Percentiles rank a stretch among this genome's conserved stretches.
Conservation (phyloP, 2,329 filamentous ascomycete species). For the Calycina marina region DNA sequence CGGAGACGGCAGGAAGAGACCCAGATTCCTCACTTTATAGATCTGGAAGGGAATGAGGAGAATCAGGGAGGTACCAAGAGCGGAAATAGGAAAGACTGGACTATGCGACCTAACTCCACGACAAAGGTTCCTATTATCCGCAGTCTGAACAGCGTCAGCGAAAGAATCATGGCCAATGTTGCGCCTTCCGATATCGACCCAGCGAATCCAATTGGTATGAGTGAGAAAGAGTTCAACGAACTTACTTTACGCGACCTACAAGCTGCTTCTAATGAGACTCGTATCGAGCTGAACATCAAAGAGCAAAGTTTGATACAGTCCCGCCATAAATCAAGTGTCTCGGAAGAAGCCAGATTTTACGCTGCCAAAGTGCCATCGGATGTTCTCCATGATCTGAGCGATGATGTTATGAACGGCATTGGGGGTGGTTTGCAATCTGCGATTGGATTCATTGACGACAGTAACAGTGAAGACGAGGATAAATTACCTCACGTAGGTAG, state of each 20-base stretch:
- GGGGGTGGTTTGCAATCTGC: slow-evolving; percentile 46
- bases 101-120: slow-evolving; percentile 65
- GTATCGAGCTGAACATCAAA: slow-evolving; percentile 74
- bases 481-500: slow-evolving; percentile 49
- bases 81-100: slow-evolving; percentile 77
- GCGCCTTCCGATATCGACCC: slow-evolving; percentile 61
- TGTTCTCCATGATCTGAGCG: slow-evolving; percentile 49
- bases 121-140: slow-evolving; percentile 79
- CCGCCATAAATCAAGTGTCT: slow-evolving; percentile 29
- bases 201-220: slow-evolving; percentile 48
- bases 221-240: slow-evolving; percentile 60
- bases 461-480: slow-evolving; percentile 46
- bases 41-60: slow-evolving; percentile 87
- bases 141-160: slow-evolving; percentile 78
- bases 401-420: slow-evolving; percentile 40
- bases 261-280: slow-evolving; percentile 56
- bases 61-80: slow-evolving; percentile 71
- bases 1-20: slow-evolving; percentile 41
- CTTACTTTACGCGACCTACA: slow-evolving; percentile 69
- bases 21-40: slow-evolving; percentile 75
- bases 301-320: slow-evolving; percentile 78
- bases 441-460: slow-evolving; percentile 57
- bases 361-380: slow-evolving; percentile 54
- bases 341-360: slow-evolving; percentile 33
- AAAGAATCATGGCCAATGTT: slow-evolving; percentile 85